Percentiles rank a stretch among this genome's conserved stretches.
Evolutionary conservation across 208 protist genomes (phyloP).

Genomic region (Trypanosoma congolense): DNA sequence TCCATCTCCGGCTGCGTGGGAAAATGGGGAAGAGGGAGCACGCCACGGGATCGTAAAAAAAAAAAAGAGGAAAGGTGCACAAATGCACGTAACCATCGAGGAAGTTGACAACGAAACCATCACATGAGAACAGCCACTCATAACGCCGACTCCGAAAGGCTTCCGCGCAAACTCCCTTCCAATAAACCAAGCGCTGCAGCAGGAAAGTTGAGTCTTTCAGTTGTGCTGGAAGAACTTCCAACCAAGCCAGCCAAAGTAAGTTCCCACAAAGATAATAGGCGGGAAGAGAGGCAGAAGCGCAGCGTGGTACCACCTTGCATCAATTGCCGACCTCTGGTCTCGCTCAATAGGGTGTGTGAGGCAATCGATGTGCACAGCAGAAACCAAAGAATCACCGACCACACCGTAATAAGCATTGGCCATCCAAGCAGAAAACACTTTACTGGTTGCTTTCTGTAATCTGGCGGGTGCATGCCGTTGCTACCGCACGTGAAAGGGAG

Average conservation of each 20-base stretch:
- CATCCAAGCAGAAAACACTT: constrained; percentile 46
- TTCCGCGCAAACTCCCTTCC: no score
- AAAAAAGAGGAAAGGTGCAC: no score
- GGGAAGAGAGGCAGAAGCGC: constrained; percentile 26
- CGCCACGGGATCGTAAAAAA: no score
- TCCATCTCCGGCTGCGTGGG: no score
- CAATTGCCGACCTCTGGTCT: constrained; percentile 20
- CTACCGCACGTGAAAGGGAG: constrained; percentile 1
- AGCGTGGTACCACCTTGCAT: constrained; percentile 30
- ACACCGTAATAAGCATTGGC: constrained; percentile 35
- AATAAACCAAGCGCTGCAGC: no score
- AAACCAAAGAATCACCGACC: constrained; percentile 35
- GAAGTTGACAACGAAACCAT: no score
- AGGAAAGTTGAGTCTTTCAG: no score
- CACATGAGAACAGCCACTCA: no score
- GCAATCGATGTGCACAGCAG: constrained; percentile 13
- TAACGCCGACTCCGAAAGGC: no score
- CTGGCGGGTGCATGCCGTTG: constrained; percentile 22
- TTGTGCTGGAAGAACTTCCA: constrained; percentile 86
- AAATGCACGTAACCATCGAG: no score
- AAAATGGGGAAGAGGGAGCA: no score
- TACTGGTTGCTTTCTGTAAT: constrained; percentile 31
- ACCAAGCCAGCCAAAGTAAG: constrained; percentile 64
- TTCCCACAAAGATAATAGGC: constrained; percentile 30
- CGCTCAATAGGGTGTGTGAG: constrained; percentile 9